Evolutionary conservation across 2,329 filamentous ascomycete genomes (phyloP), one percentile per base, ranked within the genome.

Genomic region (Daldinia sp.): DNA sequence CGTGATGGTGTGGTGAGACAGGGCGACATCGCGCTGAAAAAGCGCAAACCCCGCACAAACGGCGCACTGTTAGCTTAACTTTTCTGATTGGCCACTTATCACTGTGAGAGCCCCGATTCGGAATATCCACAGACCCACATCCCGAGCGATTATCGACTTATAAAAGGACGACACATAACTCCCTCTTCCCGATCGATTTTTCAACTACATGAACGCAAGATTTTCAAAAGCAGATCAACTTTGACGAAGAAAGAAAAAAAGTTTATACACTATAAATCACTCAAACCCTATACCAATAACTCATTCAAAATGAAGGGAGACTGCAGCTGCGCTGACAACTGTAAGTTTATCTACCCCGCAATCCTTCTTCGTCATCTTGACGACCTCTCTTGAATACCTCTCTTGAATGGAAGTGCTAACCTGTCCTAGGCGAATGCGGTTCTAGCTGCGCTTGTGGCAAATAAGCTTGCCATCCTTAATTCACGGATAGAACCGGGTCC

Each of bases 1-100:
- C 13, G 50, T 51, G 44, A 23, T 56, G 41, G 68, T 71, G 68
- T 71, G 68, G 65, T 71, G 65, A 71, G 65, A 71, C 68, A 71
- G 65, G 68, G 68, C 68, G 65, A 70, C 68, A 68, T 71, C 62
- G 63, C 69, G 66, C 69, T 69, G 69, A 69, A 69, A 69, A 67
- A 42, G 57, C 65, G 60, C 66, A 66, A 67, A 71, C 69, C 69
- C 69, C 69, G 69, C 69, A 71, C 69, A 71, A 69, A 67, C 63
- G 37, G 59, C 66, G 68, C 68, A 71, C 46, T 56, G 39, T 51
- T 60, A 53, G 26, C 15, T 39, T 42, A 28, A 4, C 12, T 9
- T 12, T 15, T 51, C 35, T 66, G 55, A 71, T 71, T 71, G 68
- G 68, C 7, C 41, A 58, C 15, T 4, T 33, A n/a, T 20, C 41